Percentiles rank a stretch among this genome's conserved stretches.
Evolutionary conservation across 2,329 filamentous ascomycete species (phyloP).

Genomic region (Colletotrichum scovillei): DNA sequence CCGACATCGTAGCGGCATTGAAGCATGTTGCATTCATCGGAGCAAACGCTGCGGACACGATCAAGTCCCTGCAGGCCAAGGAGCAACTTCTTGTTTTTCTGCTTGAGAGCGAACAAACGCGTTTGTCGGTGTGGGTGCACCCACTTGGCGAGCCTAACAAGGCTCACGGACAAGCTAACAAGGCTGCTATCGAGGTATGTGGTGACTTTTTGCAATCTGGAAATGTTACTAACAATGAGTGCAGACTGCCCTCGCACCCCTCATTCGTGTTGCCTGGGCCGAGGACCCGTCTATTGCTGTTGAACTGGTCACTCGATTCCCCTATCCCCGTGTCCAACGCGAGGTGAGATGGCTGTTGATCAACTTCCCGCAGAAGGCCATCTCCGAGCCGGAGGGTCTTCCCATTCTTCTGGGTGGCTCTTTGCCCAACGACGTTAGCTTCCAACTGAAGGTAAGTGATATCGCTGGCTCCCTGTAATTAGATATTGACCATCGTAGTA

Average conservation of each 20-base stretch:
- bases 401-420: constrained; percentile 82
- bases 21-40: constrained; percentile 73
- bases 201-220: neutral
- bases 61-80: constrained; percentile 78
- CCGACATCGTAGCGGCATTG: constrained; percentile 77
- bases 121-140: constrained; percentile 89
- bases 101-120: constrained; percentile 84
- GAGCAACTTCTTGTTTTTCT: constrained; percentile 85
- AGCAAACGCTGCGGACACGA: constrained; percentile 59
- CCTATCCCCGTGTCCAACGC: constrained; percentile 75
- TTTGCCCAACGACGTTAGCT: constrained; percentile 82
- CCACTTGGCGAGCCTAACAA: constrained; percentile 71
- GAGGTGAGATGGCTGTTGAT: constrained; percentile 86
- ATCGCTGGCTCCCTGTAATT: neutral
- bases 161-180: constrained; percentile 37
- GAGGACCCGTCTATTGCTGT: constrained; percentile 90
- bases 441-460: constrained; percentile 79
- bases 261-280: constrained; percentile 86
- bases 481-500: constrained; percentile 66
- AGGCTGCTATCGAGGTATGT: constrained; percentile 50
- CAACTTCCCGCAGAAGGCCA: constrained; percentile 84
- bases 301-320: constrained; percentile 83
- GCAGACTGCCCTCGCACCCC: constrained; percentile 67
- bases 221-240: neutral
- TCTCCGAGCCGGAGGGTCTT: constrained; percentile 84